A percentile compares a stretch with the other conserved stretches of the same genome.
phyloP scores from a whole-genome alignment of 768 basidiomycete species.

The Auriculariales sp. region DNA sequence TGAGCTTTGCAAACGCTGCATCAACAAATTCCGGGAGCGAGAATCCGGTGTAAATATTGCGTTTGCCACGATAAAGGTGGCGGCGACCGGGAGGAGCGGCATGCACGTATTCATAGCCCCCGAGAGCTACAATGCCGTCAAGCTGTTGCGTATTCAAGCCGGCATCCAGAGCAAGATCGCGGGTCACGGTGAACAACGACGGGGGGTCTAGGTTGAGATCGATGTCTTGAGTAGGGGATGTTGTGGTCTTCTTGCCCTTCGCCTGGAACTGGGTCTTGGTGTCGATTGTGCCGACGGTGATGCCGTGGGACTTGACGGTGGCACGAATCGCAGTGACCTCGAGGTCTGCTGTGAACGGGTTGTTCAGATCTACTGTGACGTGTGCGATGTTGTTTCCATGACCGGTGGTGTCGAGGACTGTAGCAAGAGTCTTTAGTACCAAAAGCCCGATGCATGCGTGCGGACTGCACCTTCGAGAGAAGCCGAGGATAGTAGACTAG shows the following conservation, averaged over 20 bases:
- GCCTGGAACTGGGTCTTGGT: constrained; percentile 35
- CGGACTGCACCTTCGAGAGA: constrained; percentile 31
- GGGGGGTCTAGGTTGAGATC: constrained; percentile 56
- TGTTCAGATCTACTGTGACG: constrained; percentile 43
- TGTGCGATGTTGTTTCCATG: constrained; percentile 46
- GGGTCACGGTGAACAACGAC: constrained; percentile 55
- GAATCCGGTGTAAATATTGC: constrained; percentile 26
- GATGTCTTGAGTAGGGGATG: constrained; percentile 42
- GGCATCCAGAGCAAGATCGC: constrained; percentile 49
- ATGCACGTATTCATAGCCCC: constrained; percentile 46
- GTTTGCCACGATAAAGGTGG: constrained; percentile 23
- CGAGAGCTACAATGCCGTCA: constrained; percentile 49
- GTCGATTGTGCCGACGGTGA: constrained; percentile 46
- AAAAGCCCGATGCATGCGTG: not conserved
- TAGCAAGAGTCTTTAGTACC: constrained; percentile 29
- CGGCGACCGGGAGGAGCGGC: constrained; percentile 19
- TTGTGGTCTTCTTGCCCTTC: constrained; percentile 36
- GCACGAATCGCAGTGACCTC: constrained; percentile 43
- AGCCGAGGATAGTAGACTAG: constrained; percentile 39
- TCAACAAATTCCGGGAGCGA: constrained; percentile 47
- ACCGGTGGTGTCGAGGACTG: constrained; percentile 51
- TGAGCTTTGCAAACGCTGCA: constrained; percentile 48
- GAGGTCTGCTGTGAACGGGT: constrained; percentile 52
- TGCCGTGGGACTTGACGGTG: constrained; percentile 45
- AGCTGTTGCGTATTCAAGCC: constrained; percentile 44